phyloP scores from a whole-genome alignment of 208 protist species.

The Trypanosoma avium region DNA sequence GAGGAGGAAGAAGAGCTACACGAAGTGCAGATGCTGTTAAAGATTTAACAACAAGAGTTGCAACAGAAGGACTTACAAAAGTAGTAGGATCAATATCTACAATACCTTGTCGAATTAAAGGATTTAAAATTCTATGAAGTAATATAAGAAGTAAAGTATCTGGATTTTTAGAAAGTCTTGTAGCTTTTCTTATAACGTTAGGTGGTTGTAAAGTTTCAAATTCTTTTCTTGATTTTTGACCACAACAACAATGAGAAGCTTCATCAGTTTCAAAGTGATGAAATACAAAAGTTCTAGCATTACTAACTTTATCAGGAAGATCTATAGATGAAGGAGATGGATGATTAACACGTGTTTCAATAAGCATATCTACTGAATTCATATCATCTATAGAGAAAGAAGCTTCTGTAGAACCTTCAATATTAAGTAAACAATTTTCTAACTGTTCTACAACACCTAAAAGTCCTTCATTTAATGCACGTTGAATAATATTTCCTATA shows the following conservation, averaged over 20 bases:
- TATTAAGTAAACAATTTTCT: constrained; percentile 70
- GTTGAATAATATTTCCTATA: constrained; percentile 67
- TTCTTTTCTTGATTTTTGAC: constrained; percentile 38
- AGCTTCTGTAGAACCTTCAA: constrained; percentile 25
- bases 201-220: constrained; percentile 45
- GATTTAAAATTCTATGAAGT: constrained; percentile 42
- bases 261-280: constrained; percentile 77
- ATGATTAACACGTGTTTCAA: background rate
- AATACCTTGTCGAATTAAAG: constrained; percentile 7
- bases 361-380: background rate
- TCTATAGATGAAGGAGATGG: background rate
- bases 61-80: constrained; percentile 56
- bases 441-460: constrained; percentile 66
- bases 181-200: constrained; percentile 42
- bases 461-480: constrained; percentile 58
- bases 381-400: background rate
- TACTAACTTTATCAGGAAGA: background rate
- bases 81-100: constrained; percentile 19
- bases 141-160: constrained; percentile 81
- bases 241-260: constrained; percentile 51
- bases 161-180: constrained; percentile 40
- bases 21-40: constrained; percentile 77
- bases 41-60: constrained; percentile 51
- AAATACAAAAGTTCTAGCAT: constrained; percentile 51
- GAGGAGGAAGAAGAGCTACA: constrained; percentile 67